These are phyloP conservation scores for Nannochloris sp. DNA, from an alignment of 139 green algal genomes.

Conservation along the genomic window DNA sequence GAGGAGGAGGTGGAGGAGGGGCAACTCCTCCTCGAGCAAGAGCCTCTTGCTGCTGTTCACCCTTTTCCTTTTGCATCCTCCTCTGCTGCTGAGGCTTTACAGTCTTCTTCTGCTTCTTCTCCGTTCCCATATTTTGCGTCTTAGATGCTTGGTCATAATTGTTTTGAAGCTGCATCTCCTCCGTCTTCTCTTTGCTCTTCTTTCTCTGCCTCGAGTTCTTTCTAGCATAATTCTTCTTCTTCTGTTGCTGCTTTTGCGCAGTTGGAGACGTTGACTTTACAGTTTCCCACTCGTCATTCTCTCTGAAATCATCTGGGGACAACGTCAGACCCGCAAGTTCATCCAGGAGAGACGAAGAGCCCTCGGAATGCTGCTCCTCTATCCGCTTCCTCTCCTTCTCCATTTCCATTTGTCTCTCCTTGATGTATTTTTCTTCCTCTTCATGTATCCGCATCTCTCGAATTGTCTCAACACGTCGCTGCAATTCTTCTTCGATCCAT, in stretches of 20 bases:
- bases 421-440: background rate
- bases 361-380: background rate
- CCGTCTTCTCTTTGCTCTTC: background rate
- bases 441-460: background rate
- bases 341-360: background rate
- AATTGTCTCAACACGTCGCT: too few relatives aligned
- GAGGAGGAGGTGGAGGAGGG: background rate
- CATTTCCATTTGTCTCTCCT: background rate
- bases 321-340: slow-evolving; percentile 15
- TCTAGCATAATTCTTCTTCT: background rate
- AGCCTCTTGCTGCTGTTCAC: background rate
- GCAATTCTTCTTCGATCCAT: too few relatives aligned
- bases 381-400: background rate
- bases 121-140: background rate
- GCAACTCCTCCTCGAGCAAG: background rate
- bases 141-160: background rate
- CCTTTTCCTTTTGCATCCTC: too few relatives aligned
- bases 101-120: background rate
- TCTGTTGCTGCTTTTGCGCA: background rate
- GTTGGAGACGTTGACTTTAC: background rate
- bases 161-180: background rate
- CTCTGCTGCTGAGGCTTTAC: background rate
- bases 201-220: background rate
- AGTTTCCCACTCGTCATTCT: background rate
- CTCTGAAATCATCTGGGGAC: slow-evolving; percentile 11